Percentiles rank a stretch among this genome's conserved stretches.
phyloP scores from a whole-genome alignment of 495 filamentous ascomycete species.

The Penicillium chermesinum region DNA sequence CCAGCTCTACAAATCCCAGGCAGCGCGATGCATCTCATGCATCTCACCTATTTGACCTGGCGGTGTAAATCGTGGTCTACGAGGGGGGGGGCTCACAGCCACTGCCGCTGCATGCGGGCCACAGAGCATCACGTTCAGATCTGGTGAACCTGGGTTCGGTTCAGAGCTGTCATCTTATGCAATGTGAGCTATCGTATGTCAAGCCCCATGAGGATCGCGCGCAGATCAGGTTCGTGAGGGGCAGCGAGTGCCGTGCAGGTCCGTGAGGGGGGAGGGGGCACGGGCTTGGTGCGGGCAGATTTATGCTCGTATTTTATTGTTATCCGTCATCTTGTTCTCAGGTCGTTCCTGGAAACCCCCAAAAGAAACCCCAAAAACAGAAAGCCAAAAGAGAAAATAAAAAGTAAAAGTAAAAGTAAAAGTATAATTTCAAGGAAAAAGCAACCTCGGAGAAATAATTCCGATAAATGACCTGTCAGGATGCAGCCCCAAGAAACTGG shows the following conservation, averaged over 20 bases:
- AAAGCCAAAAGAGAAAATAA: too few relatives aligned
- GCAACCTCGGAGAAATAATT: too few relatives aligned
- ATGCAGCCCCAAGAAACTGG: too few relatives aligned
- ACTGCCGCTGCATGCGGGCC: constrained; percentile 3
- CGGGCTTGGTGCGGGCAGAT: background rate
- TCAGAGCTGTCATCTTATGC: constrained; percentile 13
- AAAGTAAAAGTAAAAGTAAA: too few relatives aligned
- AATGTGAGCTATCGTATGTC: constrained; percentile 28
- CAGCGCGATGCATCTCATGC: background rate
- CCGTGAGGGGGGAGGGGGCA: constrained; percentile 1
- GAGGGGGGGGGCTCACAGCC: constrained; percentile 11
- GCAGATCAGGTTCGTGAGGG: constrained; percentile 17
- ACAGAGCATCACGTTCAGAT: background rate
- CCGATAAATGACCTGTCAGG: too few relatives aligned
- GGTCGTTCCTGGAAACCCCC: too few relatives aligned
- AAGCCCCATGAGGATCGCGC: constrained; percentile 11
- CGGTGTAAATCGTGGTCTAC: constrained; percentile 17
- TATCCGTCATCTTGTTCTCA: too few relatives aligned
- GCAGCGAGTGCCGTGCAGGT: constrained; percentile 2
- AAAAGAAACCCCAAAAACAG: too few relatives aligned
- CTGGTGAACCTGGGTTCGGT: background rate
- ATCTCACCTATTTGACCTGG: constrained; percentile 22
- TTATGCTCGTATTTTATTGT: too few relatives aligned
- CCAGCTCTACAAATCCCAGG: background rate
- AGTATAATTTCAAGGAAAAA: too few relatives aligned